Conservation (phyloP, 768 basidiomycete species). For the Kwoniella dejecticola region DNA sequence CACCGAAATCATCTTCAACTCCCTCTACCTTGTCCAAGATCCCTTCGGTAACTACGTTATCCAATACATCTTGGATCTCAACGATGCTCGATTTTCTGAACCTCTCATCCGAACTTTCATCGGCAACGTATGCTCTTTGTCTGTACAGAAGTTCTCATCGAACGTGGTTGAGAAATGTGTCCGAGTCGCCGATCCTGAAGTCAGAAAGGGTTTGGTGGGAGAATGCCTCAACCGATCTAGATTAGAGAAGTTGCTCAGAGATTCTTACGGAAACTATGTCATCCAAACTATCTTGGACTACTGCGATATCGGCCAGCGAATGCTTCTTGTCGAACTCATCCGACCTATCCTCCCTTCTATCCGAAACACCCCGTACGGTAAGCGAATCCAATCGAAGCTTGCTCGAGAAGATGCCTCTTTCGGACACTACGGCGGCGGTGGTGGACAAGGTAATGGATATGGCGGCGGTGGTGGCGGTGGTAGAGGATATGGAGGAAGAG, state of each 20-base stretch:
- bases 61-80: slow-evolving; percentile 94
- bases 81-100: slow-evolving; percentile 97
- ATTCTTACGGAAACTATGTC: slow-evolving; percentile 95
- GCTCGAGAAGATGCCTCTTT: slow-evolving; percentile 79
- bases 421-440: slow-evolving; percentile 33
- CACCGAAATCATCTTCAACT: slow-evolving; percentile 98
- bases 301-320: slow-evolving; percentile 87
- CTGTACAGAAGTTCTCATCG: slow-evolving; percentile 98
- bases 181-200: slow-evolving; percentile 92
- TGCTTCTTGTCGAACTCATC: slow-evolving; percentile 89
- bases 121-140: slow-evolving; percentile 95
- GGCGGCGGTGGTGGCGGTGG: slow-evolving; percentile 38
- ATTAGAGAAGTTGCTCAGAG: slow-evolving; percentile 90
- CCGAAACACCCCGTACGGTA: slow-evolving; percentile 98
- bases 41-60: slow-evolving; percentile 62
- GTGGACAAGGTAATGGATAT: slow-evolving; percentile 24
- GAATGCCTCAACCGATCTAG: slow-evolving; percentile 92
- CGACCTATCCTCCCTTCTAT: slow-evolving; percentile 97
- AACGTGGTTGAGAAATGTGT: slow-evolving; percentile 97
- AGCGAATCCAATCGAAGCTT: slow-evolving; percentile 97
- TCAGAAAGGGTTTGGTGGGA: slow-evolving; percentile 90
- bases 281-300: slow-evolving; percentile 97
- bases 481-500: slow-evolving; percentile 24
- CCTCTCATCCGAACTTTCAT: slow-evolving; percentile 95
- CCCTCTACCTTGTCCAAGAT: slow-evolving; percentile 94